Evolutionary conservation across 306 rosid species (phyloP).

Genomic region (Begonia loranthoides): DNA sequence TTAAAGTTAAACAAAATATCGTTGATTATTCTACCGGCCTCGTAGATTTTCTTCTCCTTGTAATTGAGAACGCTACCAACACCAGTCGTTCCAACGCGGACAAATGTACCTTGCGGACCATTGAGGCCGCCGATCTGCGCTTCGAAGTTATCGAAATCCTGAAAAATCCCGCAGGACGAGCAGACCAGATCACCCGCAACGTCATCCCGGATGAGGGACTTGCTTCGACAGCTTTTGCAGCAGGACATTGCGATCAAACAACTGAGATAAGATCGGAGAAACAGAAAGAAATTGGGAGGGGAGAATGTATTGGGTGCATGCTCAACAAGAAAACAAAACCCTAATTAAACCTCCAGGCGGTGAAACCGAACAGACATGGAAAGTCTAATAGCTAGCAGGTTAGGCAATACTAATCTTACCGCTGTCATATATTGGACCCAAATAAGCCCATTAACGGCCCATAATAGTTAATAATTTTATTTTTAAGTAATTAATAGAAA

Average conservation of each 20-base stretch:
- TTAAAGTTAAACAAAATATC: constrained; percentile 29
- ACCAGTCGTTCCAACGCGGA: constrained; percentile 43
- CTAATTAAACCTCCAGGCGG: no score
- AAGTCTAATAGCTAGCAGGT: no score
- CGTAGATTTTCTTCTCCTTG: constrained; percentile 29
- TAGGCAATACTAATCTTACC: no score
- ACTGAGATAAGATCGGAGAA: neutral
- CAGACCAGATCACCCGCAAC: constrained; percentile 22
- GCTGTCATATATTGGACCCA: no score
- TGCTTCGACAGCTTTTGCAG: constrained; percentile 26
- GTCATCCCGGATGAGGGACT: constrained; percentile 32
- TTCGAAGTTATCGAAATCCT: constrained; percentile 35
- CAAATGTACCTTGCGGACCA: constrained; percentile 47
- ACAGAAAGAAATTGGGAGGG: no score
- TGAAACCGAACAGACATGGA: no score
- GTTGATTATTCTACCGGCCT: constrained; percentile 32
- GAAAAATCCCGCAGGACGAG: constrained; percentile 34
- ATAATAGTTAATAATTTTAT: no score
- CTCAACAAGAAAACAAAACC: no score
- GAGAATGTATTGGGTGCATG: no score
- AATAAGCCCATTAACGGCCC: no score
- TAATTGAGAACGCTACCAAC: constrained; percentile 25
- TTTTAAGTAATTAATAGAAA: no score
- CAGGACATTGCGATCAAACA: constrained; percentile 3
- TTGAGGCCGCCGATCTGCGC: constrained; percentile 33